phyloP scores from a whole-genome alignment of 306 rosid species.

The Lathyrus oleraceus region DNA sequence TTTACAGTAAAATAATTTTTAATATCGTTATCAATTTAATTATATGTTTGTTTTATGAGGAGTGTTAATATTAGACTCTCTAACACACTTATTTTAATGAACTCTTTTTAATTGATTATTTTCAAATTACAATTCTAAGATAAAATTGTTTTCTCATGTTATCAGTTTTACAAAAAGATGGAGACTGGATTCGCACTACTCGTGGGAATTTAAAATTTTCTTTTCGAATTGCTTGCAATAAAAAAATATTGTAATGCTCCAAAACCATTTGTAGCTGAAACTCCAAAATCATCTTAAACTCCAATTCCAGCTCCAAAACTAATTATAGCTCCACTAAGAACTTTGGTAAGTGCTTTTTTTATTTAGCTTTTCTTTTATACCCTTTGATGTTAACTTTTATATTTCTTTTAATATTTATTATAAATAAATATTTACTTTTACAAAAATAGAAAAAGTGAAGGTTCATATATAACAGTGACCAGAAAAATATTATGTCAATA shows the following conservation, averaged over 20 bases:
- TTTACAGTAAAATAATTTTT: not conserved
- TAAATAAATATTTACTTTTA: too few species aligned
- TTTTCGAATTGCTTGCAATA: conserved; percentile 52
- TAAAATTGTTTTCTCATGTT: conserved; percentile 21
- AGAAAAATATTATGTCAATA: too few species aligned
- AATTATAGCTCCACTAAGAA: conserved; percentile 36
- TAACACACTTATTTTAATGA: too few species aligned
- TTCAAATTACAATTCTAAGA: not conserved
- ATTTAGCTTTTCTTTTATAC: too few species aligned
- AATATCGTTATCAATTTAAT: not conserved
- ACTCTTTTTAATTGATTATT: not conserved
- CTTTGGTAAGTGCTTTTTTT: not conserved
- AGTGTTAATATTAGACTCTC: too few species aligned
- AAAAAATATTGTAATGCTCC: conserved; percentile 46
- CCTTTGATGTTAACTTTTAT: too few species aligned
- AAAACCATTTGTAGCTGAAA: conserved; percentile 30
- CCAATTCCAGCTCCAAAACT: too few species aligned
- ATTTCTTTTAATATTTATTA: too few species aligned
- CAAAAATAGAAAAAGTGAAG: too few species aligned
- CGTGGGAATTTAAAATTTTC: conserved; percentile 58
- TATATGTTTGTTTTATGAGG: too few species aligned
- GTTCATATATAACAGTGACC: too few species aligned
- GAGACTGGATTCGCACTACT: conserved; percentile 56
- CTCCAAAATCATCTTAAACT: too few species aligned
- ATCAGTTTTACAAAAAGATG: conserved; percentile 47